Conservation (phyloP, 2,329 filamentous ascomycete species). For the Fusarium palustre region DNA sequence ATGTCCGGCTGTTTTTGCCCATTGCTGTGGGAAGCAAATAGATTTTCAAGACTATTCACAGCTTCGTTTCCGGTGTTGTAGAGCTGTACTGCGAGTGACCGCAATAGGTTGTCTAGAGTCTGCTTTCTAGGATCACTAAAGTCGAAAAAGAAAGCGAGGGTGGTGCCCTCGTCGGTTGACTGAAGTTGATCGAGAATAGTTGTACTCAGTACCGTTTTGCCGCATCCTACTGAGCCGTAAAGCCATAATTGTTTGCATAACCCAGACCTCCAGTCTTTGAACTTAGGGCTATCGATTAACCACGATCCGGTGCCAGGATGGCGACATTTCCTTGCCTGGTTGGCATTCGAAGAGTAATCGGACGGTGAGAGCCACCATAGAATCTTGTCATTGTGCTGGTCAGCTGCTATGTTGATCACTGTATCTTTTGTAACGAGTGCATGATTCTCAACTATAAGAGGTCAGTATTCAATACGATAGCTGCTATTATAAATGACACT, state of each 20-base stretch:
- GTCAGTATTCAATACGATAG: not conserved
- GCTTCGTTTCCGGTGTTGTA: fast-evolving
- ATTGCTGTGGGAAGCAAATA: not conserved
- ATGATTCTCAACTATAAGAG: not conserved
- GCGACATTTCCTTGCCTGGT: constrained; percentile 11
- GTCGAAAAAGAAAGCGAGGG: not conserved
- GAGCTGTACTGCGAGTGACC: constrained; percentile 27
- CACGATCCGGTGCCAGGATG: constrained; percentile 17
- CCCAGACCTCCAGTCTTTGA: fast-evolving
- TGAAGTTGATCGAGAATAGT: constrained; percentile 33
- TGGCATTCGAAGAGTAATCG: constrained; percentile 19
- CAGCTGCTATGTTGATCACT: not conserved
- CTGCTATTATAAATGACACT: not conserved
- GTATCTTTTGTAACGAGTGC: not conserved
- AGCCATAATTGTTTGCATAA: not conserved
- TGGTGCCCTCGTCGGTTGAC: not conserved
- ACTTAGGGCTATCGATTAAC: fast-evolving
- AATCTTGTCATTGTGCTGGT: not conserved
- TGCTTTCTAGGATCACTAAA: constrained; percentile 35
- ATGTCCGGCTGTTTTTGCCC: not conserved
- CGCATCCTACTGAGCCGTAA: constrained; percentile 29
- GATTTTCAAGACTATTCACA: not conserved
- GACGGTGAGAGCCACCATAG: constrained; percentile 30
- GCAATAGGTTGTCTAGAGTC: constrained; percentile 14
- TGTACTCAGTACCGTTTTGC: constrained; percentile 38